phyloP scores from a whole-genome alignment of 2,329 filamentous ascomycete genomes.

The Colletotrichum navitas region DNA sequence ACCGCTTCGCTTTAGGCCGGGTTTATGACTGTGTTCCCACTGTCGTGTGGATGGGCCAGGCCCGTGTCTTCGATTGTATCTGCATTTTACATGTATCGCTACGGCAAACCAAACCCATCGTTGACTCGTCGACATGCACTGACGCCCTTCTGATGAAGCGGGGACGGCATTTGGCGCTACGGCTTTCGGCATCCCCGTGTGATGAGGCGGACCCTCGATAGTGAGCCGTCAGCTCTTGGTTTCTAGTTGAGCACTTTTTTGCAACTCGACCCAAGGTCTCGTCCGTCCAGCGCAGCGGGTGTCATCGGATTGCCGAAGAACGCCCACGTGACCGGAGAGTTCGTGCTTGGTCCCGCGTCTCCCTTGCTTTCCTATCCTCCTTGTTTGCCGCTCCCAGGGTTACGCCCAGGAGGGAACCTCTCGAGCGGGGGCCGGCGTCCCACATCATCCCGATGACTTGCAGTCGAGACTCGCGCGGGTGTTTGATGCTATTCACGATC shows the following conservation, averaged over 20 bases:
- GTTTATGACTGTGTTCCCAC: neutral
- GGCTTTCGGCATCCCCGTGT: constrained; percentile 3
- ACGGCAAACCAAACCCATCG: neutral
- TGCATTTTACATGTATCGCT: too few relatives aligned
- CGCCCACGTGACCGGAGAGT: neutral
- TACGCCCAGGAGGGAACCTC: neutral
- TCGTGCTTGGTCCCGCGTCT: neutral
- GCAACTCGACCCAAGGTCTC: neutral
- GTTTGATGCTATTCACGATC: neutral
- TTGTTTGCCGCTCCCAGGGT: neutral
- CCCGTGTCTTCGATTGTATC: neutral
- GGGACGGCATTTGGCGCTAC: neutral
- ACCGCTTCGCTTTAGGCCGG: neutral
- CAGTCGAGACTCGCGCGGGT: neutral
- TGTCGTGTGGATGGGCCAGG: neutral
- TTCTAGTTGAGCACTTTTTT: neutral
- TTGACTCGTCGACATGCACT: neutral
- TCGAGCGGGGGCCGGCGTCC: neutral
- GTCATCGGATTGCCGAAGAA: neutral
- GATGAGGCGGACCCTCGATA: neutral
- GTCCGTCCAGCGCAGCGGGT: neutral
- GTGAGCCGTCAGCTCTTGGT: neutral
- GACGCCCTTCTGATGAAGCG: neutral
- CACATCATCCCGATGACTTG: neutral
- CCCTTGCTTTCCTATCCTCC: neutral